Conservation (phyloP, 2,329 filamentous ascomycete genomes). For the Cercospora brassicicola region DNA sequence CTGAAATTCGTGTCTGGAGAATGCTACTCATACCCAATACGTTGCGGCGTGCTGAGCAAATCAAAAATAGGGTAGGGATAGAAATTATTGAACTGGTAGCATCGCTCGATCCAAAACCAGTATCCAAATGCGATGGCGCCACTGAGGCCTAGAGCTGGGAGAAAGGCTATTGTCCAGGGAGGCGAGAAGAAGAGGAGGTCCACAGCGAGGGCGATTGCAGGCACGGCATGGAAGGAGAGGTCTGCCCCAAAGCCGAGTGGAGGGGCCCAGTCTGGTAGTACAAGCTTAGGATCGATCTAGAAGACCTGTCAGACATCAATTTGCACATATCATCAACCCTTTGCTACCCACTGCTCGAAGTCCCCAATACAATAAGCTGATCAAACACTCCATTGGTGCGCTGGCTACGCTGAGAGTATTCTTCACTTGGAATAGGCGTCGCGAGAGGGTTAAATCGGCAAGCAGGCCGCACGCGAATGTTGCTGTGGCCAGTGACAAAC, state of each 20-base stretch:
- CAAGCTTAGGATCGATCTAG: constrained; percentile 52
- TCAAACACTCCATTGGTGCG: constrained; percentile 69
- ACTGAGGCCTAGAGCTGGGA: constrained; percentile 61
- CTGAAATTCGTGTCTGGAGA: neutral
- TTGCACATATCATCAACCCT: neutral
- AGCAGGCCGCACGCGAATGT: constrained; percentile 64
- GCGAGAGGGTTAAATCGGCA: constrained; percentile 63
- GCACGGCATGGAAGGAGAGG: constrained; percentile 65
- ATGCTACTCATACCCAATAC: constrained; percentile 49
- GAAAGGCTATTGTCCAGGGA: constrained; percentile 66
- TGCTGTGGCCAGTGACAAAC: constrained; percentile 60
- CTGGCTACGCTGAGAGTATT: constrained; percentile 66
- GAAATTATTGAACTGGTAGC: constrained; percentile 66
- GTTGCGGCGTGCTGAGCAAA: constrained; percentile 63
- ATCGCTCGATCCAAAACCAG: constrained; percentile 76
- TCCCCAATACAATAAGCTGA: constrained; percentile 72
- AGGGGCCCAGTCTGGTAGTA: constrained; percentile 50
- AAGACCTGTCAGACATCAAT: neutral
- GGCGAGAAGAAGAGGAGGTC: constrained; percentile 70
- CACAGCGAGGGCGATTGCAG: constrained; percentile 62
- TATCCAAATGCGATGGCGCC: constrained; percentile 64
- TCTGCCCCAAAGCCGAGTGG: constrained; percentile 55
- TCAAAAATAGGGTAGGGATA: constrained; percentile 88
- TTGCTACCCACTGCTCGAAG: constrained; percentile 54
- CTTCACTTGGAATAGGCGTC: constrained; percentile 63